Base-by-base conservation (phyloP, 169 alveolate species). In the Theileria orientalis region DNA sequence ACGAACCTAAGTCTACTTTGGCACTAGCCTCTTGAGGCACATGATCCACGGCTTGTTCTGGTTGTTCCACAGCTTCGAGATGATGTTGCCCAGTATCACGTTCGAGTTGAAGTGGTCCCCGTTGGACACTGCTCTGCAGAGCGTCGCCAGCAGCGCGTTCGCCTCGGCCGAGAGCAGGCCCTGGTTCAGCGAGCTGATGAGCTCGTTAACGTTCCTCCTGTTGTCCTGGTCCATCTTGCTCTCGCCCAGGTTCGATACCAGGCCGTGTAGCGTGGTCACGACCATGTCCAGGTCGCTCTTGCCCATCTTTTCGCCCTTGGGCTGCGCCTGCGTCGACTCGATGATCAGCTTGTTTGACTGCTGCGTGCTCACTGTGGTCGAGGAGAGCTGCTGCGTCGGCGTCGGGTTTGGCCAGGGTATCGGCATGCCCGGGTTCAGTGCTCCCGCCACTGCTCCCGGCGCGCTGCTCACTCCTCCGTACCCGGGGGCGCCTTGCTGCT, bases 341-440 rank as follows among this genome's bases (percentile, higher is more conserved):
- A 74, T 67, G 35, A 73, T 60, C 29, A 61, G 60, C 35, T 52
- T 32, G 66, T 83, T 87, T 2, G 93, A 75, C 35, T 69, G 83
- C 32, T 83, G 86, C 27, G 92, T 84, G 56, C 85, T 79, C 21
- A 85, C 44, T 35, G 91, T 80, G 29, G 51, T 61, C 7, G 84
- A 72, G 32, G 47, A 69, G 77, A 83, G 83, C 61, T 92, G 95
- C 70, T 92, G 95, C 0, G 95, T 90, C 13, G 95, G 92, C 23
- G 95, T 92, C 42, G 95, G 95, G n/a, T 90, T 68, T 32, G 95
- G 95, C 95, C 95, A 92, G 16, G 95, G 95, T 35, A 92, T 92
- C 5, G 95, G 95, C 95, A 92, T 92, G 29, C 95, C 95, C 1
- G 95, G 95, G 41, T 89, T 75, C 77, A 92, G 86, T 6, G 94